Percentiles rank a stretch among this genome's conserved stretches.
These are phyloP conservation scores for Leishmania tarentolae DNA, from an alignment of 208 protist genomes.

Conservation along the genomic window DNA sequence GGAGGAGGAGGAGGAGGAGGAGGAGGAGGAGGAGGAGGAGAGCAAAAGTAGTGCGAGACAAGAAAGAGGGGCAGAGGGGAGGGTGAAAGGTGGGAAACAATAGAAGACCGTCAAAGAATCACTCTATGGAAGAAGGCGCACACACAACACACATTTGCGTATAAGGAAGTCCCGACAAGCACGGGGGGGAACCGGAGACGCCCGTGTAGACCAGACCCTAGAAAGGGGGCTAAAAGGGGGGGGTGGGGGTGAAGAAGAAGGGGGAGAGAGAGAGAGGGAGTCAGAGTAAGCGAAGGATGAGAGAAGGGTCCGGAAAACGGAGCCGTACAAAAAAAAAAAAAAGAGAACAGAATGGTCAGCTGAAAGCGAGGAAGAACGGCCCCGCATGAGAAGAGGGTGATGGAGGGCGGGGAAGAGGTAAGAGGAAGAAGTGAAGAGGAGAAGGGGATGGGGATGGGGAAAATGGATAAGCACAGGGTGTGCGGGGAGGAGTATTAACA, in stretches of 20 bases:
- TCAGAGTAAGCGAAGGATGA: neutral
- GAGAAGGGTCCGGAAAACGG: too few relatives aligned
- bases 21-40: too few relatives aligned
- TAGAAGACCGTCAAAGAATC: neutral
- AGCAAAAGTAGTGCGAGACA: too few relatives aligned
- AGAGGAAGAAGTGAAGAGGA: neutral
- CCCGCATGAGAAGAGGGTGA: neutral
- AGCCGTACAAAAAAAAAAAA: neutral
- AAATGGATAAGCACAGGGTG: too few relatives aligned
- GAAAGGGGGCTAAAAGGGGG: neutral
- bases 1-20: too few relatives aligned
- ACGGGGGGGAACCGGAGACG: neutral
- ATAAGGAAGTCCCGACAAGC: neutral
- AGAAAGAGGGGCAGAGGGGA: neutral
- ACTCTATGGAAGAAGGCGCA: neutral
- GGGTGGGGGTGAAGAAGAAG: neutral
- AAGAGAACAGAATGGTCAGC: too few relatives aligned
- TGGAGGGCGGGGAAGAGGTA: neutral
- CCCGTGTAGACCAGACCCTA: neutral
- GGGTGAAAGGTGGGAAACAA: neutral
- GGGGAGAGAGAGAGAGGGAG: neutral
- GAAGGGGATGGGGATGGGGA: neutral
- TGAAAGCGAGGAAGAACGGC: neutral
- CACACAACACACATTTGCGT: neutral
- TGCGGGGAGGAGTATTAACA: neutral